phyloP scores from a whole-genome alignment of 1,284 basidiomycete genomes.

The Exobasidium rhododendri region DNA sequence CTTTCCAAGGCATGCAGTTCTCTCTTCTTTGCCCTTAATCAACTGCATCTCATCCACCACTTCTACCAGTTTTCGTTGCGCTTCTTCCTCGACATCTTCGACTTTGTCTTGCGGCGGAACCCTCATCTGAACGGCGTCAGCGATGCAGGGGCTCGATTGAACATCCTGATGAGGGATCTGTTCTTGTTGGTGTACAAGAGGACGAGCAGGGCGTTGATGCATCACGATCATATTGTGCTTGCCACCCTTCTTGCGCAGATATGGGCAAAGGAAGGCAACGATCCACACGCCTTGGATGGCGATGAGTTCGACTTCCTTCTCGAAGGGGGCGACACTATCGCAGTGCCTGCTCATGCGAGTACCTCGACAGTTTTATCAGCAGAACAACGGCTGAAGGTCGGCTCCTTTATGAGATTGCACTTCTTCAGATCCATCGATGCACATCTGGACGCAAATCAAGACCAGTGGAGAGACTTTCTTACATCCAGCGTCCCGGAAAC shows the following conservation, averaged over 20 bases:
- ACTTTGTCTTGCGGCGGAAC: slow-evolving; percentile 86
- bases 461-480: slow-evolving; percentile 75
- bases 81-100: slow-evolving; percentile 98
- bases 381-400: slow-evolving; percentile 66
- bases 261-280: slow-evolving; percentile 64
- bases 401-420: slow-evolving; percentile 54
- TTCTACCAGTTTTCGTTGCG: slow-evolving; percentile 98
- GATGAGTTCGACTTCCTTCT: slow-evolving; percentile 81
- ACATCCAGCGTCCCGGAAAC: slow-evolving; percentile 69
- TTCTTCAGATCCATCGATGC: slow-evolving; percentile 74
- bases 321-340: slow-evolving; percentile 71
- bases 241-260: slow-evolving; percentile 86
- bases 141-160: slow-evolving; percentile 71
- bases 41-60: slow-evolving; percentile 88
- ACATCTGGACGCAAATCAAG: slow-evolving; percentile 66
- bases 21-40: slow-evolving; percentile 95
- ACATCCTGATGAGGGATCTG: slow-evolving; percentile 82
- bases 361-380: slow-evolving; percentile 33
- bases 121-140: slow-evolving; percentile 76
- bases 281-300: slow-evolving; percentile 64
- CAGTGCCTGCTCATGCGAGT: slow-evolving; percentile 57
- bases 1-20: slow-evolving; percentile 94
- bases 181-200: slow-evolving; percentile 86
- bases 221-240: slow-evolving; percentile 86
- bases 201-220: slow-evolving; percentile 83